Evolutionary conservation across 164 flowering plant genomes (phyloP).

Genomic region (Macadamia tetraphylla): DNA sequence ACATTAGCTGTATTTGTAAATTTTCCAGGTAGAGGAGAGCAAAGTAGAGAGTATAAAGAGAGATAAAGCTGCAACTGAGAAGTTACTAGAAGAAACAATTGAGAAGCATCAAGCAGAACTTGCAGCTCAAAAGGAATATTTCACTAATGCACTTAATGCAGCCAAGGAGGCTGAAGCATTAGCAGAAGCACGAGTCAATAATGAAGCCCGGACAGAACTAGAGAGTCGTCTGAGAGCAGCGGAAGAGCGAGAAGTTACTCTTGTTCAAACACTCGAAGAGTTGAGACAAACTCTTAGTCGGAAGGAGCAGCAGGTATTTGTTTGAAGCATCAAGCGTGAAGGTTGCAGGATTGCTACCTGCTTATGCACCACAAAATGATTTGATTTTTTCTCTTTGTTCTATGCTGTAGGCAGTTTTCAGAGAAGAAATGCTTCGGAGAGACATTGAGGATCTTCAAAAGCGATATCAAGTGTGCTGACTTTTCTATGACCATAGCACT

Average conservation of each 20-base stretch:
- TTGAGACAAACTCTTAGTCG: slow-evolving; percentile 81
- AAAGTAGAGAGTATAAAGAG: slow-evolving; percentile 90
- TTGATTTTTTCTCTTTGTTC: slow-evolving; percentile 6
- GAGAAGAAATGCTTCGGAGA: slow-evolving; percentile 83
- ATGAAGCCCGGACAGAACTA: slow-evolving; percentile 88
- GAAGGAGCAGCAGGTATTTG: slow-evolving; percentile 86
- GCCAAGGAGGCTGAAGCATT: slow-evolving; percentile 96
- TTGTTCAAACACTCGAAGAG: slow-evolving; percentile 92
- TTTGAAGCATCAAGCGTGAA: neutral
- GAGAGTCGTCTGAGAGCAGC: slow-evolving; percentile 86
- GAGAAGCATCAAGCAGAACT: slow-evolving; percentile 93
- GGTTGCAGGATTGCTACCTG: neutral
- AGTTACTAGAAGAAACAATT: slow-evolving; percentile 86
- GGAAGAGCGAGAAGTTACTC: slow-evolving; percentile 86
- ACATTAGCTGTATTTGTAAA: neutral
- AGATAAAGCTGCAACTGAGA: slow-evolving; percentile 91
- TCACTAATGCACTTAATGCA: slow-evolving; percentile 71
- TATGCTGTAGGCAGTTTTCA: slow-evolving; percentile 62
- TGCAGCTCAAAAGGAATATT: slow-evolving; percentile 78
- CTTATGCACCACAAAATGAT: neutral
- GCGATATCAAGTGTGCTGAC: slow-evolving; percentile 70
- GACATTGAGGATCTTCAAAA: slow-evolving; percentile 97
- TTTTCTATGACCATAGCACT: slow-evolving; percentile 1
- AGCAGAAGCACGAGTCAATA: slow-evolving; percentile 91
- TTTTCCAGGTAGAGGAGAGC: slow-evolving; percentile 79